Base-by-base conservation (phyloP, 768 basidiomycete species). In the Sporobolomyces phaffii region DNA sequence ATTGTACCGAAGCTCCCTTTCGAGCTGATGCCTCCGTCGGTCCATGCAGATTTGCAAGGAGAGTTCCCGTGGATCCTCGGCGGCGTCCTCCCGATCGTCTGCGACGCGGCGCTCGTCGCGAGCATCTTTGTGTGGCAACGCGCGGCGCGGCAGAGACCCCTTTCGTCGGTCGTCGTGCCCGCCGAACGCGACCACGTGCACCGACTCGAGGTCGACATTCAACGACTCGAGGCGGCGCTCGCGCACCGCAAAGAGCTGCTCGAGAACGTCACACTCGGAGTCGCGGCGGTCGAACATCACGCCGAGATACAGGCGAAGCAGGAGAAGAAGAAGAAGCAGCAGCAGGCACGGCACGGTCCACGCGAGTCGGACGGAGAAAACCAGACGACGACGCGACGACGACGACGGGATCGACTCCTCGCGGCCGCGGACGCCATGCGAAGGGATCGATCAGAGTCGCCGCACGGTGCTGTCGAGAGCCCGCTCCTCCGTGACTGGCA, bases 51-150 rank as follows among this genome's bases (percentile, higher is more conserved):
- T 28, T 5, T 38, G 13, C 3, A 38, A 2, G 44, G 24, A 2
- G 41, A 50, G 28, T 6, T 40, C 20, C 54, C 54, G 1, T 56
- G 45, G n/a, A 48, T 64, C 54, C 6, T 41, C 10, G 62, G 62
- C 17, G 45, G 24, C 0, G 14, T 36, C 5, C 17, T 64, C 13
- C 48, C 62, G 13, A 64, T 64, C 36, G 9, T 49, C 10, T 41
- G 48, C 26, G 62, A 64, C 47, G 20, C 13, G 18, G 10, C n/a
- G 24, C 53, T 64, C 34, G 11, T 64, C 29, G 18, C 2, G 15
- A 13, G 18, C 1, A 49, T 64, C 13, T 20, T 13, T 4, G 8
- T 7, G 1, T 64, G 62, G 62, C 48, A 44, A 28, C 17, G 29
- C 20, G 22, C 36, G 5, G 45, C 43, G 56, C 33, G 33, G 24